A percentile compares a stretch with the other conserved stretches of the same genome.
These are phyloP conservation scores for Amylostereum chailletii DNA, from an alignment of 1,284 basidiomycete species.

Conservation along the genomic window DNA sequence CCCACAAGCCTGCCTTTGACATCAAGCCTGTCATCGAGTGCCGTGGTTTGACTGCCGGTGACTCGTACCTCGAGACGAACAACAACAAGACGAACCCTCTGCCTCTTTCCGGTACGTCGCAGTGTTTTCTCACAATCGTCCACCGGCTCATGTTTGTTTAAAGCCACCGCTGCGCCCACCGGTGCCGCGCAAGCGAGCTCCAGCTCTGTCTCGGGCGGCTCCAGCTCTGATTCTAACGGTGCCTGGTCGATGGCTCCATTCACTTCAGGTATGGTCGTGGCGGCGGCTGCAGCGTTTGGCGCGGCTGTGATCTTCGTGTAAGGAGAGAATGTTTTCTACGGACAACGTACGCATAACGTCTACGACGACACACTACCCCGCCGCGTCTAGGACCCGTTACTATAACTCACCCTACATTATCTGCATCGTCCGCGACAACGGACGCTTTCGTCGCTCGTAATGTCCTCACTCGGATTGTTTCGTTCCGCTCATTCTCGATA, in stretches of 20 bases:
- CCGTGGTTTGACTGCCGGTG: constrained; percentile 42
- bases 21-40: constrained; percentile 63
- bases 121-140: background rate
- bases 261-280: background rate
- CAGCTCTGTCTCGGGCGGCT: constrained; percentile 1
- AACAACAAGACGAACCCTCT: constrained; percentile 51
- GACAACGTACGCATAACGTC: too few species aligned
- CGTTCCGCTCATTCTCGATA: too few species aligned
- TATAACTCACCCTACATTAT: too few species aligned
- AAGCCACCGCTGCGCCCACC: constrained; percentile 18
- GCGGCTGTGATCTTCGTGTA: background rate
- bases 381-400: too few species aligned
- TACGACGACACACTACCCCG: too few species aligned
- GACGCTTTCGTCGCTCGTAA: too few species aligned
- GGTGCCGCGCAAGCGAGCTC: constrained; percentile 24
- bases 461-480: too few species aligned
- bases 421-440: too few species aligned
- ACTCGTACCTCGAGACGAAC: constrained; percentile 67
- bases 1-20: constrained; percentile 49
- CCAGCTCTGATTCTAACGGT: constrained; percentile 2
- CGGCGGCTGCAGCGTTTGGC: background rate
- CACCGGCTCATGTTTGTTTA: constrained; percentile 2
- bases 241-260: background rate
- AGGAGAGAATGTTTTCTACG: background rate
- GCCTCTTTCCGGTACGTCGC: constrained; percentile 22